Evolutionary conservation across 2,329 filamentous ascomycete genomes (phyloP).

Genomic region (Calonectria ilicicola): DNA sequence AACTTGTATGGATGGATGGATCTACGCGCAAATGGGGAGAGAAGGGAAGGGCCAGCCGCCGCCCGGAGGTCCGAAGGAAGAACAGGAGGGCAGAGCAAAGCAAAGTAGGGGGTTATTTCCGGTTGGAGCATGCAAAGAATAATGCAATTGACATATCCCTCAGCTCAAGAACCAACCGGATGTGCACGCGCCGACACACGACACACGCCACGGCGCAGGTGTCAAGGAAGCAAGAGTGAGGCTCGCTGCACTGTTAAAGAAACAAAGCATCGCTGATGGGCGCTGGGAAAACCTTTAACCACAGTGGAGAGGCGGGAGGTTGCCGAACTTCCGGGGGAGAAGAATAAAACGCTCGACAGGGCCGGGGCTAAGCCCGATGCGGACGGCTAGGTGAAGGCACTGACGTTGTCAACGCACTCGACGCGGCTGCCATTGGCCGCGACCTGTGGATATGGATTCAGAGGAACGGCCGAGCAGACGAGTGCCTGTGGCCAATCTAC

Average conservation of each 20-base stretch:
- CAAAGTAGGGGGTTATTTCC: neutral
- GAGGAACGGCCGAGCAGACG: neutral
- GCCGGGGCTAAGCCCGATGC: neutral
- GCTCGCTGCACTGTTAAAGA: no score
- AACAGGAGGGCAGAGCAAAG: no score
- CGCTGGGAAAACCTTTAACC: conserved; percentile 29
- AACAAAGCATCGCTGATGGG: neutral
- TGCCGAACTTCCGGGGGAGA: conserved; percentile 7
- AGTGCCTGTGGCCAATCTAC: neutral
- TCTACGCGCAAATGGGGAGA: neutral
- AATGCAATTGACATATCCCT: conserved; percentile 18
- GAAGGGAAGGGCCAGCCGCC: neutral
- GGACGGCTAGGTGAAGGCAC: neutral
- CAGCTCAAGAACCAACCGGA: conserved; percentile 2
- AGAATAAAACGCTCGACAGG: conserved; percentile 4
- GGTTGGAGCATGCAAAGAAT: neutral
- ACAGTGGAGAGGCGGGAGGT: conserved; percentile 12
- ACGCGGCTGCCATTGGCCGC: neutral
- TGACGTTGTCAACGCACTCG: neutral
- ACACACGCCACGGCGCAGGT: neutral
- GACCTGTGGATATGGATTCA: neutral
- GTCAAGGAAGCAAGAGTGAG: no score
- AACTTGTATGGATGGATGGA: neutral
- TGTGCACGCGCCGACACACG: neutral
- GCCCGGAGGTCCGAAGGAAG: neutral